Evolutionary conservation across 331 rosid genomes (phyloP), one percentile per base, ranked within the genome.

Genomic region (Telfairia occidentalis): DNA sequence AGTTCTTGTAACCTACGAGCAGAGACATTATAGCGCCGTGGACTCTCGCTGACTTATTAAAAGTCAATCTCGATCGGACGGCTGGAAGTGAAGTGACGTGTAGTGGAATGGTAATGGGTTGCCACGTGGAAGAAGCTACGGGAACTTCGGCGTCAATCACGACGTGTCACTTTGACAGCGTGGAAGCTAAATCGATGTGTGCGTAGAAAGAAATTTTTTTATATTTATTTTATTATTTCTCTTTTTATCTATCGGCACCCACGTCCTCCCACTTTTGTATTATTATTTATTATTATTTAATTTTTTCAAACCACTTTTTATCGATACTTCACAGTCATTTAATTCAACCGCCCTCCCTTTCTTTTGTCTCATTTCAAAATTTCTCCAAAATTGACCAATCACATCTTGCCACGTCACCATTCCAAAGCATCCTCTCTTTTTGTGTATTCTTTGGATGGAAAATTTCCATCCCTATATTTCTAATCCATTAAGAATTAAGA

Each of bases 51-150:
- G 76, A 71, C 43, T 18, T 48, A 29, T 0, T 0, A 0, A 0
- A 18, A 49, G 76, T 71, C 76, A 71, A 49, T 28, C 37, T 2
- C 18, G 0, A 71, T 71, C 45, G 10, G 29, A 71, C n/a, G 61
- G 60, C 0, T 18, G 45, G 9, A 15, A 23, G 7, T 0, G 7
- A 23, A 10, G 15, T 45, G 42, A 70, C 28, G 75, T 70, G 75
- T 13, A 38, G 16, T 1, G 15, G 6, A 3, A 35, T 1, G 45
- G 26, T 2, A 0, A 18, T 0, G 0, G 3, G 3, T 29, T 3
- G 75, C 55, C 75, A 70, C 60, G 46, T 71, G 76, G 76, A 18
- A 26, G 57, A 24, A 23, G 74, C 34, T 37, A 24, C 74, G 74
- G 21, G 37, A 26, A 45, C 6, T 28, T 38, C 2, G 57, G 40